These are phyloP conservation scores for Cenchrus purpureus DNA, from an alignment of 176 grass and related monocot genomes.

Conservation along the genomic window DNA sequence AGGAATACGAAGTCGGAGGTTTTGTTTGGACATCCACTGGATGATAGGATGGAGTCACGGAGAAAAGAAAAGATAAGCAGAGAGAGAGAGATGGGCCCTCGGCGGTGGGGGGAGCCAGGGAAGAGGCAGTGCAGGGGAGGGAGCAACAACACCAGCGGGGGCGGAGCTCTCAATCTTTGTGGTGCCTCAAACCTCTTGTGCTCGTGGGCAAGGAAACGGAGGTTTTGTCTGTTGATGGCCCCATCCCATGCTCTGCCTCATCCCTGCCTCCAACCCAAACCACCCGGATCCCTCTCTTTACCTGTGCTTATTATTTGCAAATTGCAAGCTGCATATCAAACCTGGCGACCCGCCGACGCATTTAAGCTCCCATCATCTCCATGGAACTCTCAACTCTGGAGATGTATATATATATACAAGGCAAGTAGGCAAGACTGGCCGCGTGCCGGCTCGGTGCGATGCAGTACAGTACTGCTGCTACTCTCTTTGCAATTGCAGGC, in stretches of 20 bases:
- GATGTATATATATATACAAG: slow-evolving; percentile 38
- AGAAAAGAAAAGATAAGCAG: background rate
- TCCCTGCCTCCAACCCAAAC: slow-evolving; percentile 60
- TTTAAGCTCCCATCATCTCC: background rate
- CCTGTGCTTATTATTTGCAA: background rate
- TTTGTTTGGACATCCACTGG: background rate
- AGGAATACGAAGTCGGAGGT: background rate
- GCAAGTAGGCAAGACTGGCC: background rate
- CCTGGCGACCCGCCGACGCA: background rate
- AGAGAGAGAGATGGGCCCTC: background rate
- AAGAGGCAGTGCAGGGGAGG: slow-evolving; percentile 95
- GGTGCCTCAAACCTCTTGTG: too few species aligned
- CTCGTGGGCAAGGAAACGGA: background rate
- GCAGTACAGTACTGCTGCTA: slow-evolving; percentile 40
- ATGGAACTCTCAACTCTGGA: background rate
- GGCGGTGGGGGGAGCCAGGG: slow-evolving; percentile 58
- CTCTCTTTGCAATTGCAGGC: background rate
- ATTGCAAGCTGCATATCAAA: background rate
- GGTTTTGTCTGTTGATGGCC: slow-evolving; percentile 46
- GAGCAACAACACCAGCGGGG: slow-evolving; percentile 44
- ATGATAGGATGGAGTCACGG: background rate
- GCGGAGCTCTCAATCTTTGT: background rate
- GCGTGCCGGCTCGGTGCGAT: background rate
- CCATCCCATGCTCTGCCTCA: slow-evolving; percentile 75
- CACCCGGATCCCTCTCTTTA: slow-evolving; percentile 21